phyloP scores from a whole-genome alignment of 352 stramenopile genomes.

The Phytophthora melonis region DNA sequence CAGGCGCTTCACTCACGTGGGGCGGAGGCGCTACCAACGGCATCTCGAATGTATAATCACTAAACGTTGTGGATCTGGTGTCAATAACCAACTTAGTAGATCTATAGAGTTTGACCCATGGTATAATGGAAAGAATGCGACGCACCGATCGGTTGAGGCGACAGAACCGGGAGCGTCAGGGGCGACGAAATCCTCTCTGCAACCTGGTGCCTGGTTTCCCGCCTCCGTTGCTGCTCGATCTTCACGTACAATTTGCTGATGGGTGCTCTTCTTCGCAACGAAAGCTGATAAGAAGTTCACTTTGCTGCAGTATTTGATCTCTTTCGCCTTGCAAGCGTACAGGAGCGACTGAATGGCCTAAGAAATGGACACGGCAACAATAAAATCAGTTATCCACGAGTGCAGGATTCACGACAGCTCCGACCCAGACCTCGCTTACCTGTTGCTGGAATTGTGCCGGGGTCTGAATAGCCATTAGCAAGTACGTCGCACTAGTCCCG shows the following conservation, averaged over 20 bases:
- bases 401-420: not conserved
- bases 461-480: constrained; percentile 72
- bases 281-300: constrained; percentile 51
- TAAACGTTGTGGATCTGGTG: constrained; percentile 47
- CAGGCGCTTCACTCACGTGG: constrained; percentile 2
- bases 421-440: constrained; percentile 26
- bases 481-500: constrained; percentile 54
- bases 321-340: constrained; percentile 84
- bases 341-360: constrained; percentile 83
- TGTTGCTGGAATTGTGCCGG: constrained; percentile 70
- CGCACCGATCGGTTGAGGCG: not conserved
- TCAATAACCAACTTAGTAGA: constrained; percentile 1
- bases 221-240: not conserved
- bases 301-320: constrained; percentile 55
- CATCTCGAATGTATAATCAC: constrained; percentile 36
- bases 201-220: constrained; percentile 15
- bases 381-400: not conserved
- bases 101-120: not conserved
- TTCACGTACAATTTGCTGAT: constrained; percentile 7
- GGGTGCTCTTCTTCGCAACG: constrained; percentile 15
- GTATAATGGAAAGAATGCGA: too few species aligned
- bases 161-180: not conserved
- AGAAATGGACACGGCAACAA: constrained; percentile 6
- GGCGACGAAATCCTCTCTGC: constrained; percentile 10
- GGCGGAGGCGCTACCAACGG: constrained; percentile 1